These are phyloP conservation scores for Astrephomene gubernaculifera DNA, from an alignment of 139 green algal genomes.

Conservation along the genomic window DNA sequence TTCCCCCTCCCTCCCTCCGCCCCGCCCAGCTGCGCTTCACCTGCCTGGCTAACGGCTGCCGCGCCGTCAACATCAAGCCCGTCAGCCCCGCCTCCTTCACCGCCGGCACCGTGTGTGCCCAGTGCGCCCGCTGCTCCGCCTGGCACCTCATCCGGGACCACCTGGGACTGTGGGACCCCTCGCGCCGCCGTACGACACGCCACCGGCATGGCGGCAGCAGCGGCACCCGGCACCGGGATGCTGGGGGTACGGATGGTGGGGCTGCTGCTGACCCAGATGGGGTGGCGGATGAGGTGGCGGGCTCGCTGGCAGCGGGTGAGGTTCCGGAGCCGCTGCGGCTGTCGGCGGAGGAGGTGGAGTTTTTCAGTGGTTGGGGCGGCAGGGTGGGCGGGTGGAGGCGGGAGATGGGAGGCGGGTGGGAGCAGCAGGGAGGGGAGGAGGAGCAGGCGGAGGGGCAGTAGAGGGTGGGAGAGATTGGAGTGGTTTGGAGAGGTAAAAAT, in stretches of 20 bases:
- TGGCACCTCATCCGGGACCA: slow-evolving; percentile 45
- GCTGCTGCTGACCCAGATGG: too few relatives aligned
- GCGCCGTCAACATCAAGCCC: slow-evolving; percentile 40
- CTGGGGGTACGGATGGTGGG: background rate
- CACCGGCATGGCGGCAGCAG: background rate
- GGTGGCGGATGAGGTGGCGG: background rate
- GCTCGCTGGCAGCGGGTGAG: slow-evolving; percentile 6
- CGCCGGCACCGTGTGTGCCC: slow-evolving; percentile 31
- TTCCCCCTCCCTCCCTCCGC: background rate
- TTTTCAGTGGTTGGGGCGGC: background rate
- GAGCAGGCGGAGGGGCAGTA: background rate
- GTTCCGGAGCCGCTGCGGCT: slow-evolving; percentile 35
- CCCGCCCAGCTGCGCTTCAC: slow-evolving; percentile 39
- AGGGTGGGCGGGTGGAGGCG: background rate
- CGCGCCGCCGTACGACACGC: too few relatives aligned
- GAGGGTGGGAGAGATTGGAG: background rate
- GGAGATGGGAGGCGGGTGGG: background rate
- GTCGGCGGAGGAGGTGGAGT: slow-evolving; percentile 23
- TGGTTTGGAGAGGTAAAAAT: too few relatives aligned
- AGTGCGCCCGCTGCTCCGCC: slow-evolving; percentile 31
- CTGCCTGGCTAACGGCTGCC: slow-evolving; percentile 34
- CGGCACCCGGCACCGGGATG: background rate
- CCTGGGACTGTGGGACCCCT: slow-evolving; percentile 37
- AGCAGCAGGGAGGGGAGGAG: background rate
- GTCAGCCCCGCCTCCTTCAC: slow-evolving; percentile 25